Percentiles rank a stretch among this genome's conserved stretches.
Evolutionary conservation across 352 stramenopile genomes (phyloP).

Genomic region (Phytopythium mirpurense): DNA sequence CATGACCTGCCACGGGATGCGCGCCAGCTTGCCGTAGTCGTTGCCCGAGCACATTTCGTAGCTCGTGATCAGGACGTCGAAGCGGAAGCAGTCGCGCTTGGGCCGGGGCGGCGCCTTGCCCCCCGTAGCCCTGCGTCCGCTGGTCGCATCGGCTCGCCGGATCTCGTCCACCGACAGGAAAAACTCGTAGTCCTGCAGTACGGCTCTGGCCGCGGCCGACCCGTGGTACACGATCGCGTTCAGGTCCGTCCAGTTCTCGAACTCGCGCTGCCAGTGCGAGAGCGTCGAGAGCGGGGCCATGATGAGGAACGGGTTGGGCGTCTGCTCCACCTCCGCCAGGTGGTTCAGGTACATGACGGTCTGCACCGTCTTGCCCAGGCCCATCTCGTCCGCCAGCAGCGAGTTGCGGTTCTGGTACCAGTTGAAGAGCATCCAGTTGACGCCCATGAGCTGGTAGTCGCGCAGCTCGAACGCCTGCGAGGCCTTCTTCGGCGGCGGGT

Average conservation of each 20-base stretch:
- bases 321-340: slow-evolving; percentile 92
- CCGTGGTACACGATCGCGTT: slow-evolving; percentile 99
- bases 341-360: slow-evolving; percentile 95
- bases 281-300: slow-evolving; percentile 97
- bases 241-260: slow-evolving; percentile 95
- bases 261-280: slow-evolving; percentile 96
- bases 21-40: slow-evolving; percentile 92
- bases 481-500: slow-evolving; percentile 51
- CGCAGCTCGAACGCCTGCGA: slow-evolving; percentile 83
- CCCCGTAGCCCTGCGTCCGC: slow-evolving; percentile 7
- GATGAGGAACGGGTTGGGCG: slow-evolving; percentile 95
- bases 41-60: slow-evolving; percentile 97
- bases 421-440: slow-evolving; percentile 99
- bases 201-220: slow-evolving; percentile 77
- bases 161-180: slow-evolving; percentile 61
- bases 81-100: slow-evolving; percentile 81
- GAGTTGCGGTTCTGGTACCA: slow-evolving; percentile 97
- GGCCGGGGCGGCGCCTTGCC: slow-evolving; percentile 10
- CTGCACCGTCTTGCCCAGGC: slow-evolving; percentile 94
- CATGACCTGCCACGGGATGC: slow-evolving; percentile 92
- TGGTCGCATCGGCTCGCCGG: slow-evolving; percentile 25
- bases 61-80: slow-evolving; percentile 99
- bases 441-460: slow-evolving; percentile 98
- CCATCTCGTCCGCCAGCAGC: slow-evolving; percentile 99
- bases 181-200: slow-evolving; percentile 96